phyloP scores from a whole-genome alignment of 1,284 basidiomycete genomes.

The Flammula alnicola region DNA sequence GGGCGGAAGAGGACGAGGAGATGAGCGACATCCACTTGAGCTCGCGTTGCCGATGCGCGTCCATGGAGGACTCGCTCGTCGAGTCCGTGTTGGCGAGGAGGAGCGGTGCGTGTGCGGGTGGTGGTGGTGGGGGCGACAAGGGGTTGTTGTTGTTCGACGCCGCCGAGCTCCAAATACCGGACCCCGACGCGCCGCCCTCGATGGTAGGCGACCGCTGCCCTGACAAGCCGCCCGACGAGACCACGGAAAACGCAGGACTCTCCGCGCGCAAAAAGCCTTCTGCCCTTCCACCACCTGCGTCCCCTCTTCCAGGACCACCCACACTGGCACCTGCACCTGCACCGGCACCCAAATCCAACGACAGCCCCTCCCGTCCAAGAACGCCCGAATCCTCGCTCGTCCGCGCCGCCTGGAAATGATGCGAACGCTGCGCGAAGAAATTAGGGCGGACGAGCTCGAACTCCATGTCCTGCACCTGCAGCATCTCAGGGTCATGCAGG shows the following conservation, averaged over 20 bases:
- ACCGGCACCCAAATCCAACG: slow-evolving; percentile 36
- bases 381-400: slow-evolving; percentile 59
- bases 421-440: too few species aligned
- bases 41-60: slow-evolving; percentile 78
- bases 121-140: too few species aligned
- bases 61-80: slow-evolving; percentile 49
- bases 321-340: too few species aligned
- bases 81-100: too few species aligned
- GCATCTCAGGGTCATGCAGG: slow-evolving; percentile 26
- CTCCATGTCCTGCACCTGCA: slow-evolving; percentile 79
- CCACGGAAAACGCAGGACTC: slow-evolving; percentile 55
- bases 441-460: slow-evolving; percentile 75
- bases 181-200: too few species aligned
- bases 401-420: slow-evolving; percentile 43
- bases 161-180: too few species aligned
- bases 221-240: slow-evolving; percentile 32
- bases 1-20: slow-evolving; percentile 55
- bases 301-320: too few species aligned
- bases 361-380: slow-evolving; percentile 36
- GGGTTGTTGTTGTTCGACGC: too few species aligned
- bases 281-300: too few species aligned
- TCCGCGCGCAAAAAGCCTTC: slow-evolving; percentile 48
- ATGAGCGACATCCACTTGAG: slow-evolving; percentile 78
- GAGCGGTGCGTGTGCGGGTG: too few species aligned
- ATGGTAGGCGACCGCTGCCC: slow-evolving; percentile 32